Evolutionary conservation across 2,329 filamentous ascomycete species (phyloP), one percentile per base, ranked within the genome.

Genomic region (Diaporthe aspalathi): DNA sequence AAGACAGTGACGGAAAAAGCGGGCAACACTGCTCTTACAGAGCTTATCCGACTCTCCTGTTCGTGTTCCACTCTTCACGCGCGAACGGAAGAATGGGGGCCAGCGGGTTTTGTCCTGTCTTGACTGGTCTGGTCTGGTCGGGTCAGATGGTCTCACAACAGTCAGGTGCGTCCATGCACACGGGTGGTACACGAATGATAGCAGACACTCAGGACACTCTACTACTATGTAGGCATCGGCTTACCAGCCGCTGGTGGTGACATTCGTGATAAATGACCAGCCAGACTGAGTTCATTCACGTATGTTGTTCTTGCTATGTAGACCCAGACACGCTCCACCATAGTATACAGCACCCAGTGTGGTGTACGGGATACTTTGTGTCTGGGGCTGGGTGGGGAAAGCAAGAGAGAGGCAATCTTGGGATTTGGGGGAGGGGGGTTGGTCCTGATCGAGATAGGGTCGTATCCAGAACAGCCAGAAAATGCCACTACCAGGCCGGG

Each of bases 401-500:
- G 20, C 43, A n/a, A n/a, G 5, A 27, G 22, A 35, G 60, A 49
- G 43, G 43, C 60, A 65, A 65, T 50, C 29, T 50, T 38, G 29
- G 29, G 14, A 5, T 45, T 5, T 8, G 43, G 43, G 43, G 57
- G 17, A 17, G 40, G 38, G 57, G 60, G 60, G 14, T 22, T 35
- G 20, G 43, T 35, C 20, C 60, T 65, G 60, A 65, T 50, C 27
- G 60, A 63, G 60, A 63, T 43, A 20, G 60, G 60, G 20, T 14
- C 29, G 45, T 20, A 20, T 65, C 11, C 45, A 65, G 45, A 12
- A 27, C 38, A 24, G 29, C 45, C 20, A 50, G 32, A 65, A n/a
- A n/a, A n/a, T n/a, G n/a, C n/a, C n/a, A n/a, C n/a, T 65, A 65
- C 60, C 60, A 47, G 60, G n/a, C 29, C 24, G 60, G 60, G 60